Evolutionary conservation across 495 filamentous ascomycete species (phyloP).

Genomic region (Hypoxylon fuscum): DNA sequence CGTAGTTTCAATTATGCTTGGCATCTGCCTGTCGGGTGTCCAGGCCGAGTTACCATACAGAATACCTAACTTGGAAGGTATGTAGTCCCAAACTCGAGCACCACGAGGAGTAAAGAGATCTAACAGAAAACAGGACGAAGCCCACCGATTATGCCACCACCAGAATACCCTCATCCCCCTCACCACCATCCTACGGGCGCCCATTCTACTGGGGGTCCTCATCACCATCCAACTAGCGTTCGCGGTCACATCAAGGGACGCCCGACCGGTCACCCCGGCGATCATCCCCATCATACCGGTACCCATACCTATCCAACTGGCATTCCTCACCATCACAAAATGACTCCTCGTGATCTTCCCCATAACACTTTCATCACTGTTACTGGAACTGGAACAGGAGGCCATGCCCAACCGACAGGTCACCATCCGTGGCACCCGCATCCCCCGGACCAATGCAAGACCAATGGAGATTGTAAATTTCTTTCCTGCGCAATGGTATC

Average conservation of each 20-base stretch:
- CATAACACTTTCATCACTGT: background rate
- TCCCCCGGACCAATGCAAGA: background rate
- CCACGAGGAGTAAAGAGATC: background rate
- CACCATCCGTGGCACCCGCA: background rate
- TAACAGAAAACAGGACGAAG: constrained; percentile 1
- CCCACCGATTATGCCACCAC: background rate
- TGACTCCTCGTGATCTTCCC: background rate
- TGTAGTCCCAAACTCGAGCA: background rate
- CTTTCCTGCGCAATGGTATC: constrained; percentile 4
- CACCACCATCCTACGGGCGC: constrained; percentile 3
- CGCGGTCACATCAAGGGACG: constrained; percentile 1
- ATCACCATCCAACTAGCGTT: constrained; percentile 3
- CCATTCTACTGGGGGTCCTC: constrained; percentile 1
- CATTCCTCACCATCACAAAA: constrained; percentile 1
- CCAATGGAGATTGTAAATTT: background rate
- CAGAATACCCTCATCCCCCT: background rate
- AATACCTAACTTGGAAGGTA: constrained; percentile 21
- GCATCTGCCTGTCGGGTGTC: constrained; percentile 33
- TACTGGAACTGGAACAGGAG: constrained; percentile 5
- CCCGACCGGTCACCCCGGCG: background rate
- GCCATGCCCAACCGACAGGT: background rate
- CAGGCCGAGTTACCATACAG: constrained; percentile 32
- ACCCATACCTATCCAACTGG: constrained; percentile 2
- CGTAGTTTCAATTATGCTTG: constrained; percentile 19
- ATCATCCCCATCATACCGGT: constrained; percentile 4